A percentile compares a stretch with the other conserved stretches of the same genome.
phyloP scores from a whole-genome alignment of 1,139 yeast species.

The Kurtzmaniella quercitrusa region DNA sequence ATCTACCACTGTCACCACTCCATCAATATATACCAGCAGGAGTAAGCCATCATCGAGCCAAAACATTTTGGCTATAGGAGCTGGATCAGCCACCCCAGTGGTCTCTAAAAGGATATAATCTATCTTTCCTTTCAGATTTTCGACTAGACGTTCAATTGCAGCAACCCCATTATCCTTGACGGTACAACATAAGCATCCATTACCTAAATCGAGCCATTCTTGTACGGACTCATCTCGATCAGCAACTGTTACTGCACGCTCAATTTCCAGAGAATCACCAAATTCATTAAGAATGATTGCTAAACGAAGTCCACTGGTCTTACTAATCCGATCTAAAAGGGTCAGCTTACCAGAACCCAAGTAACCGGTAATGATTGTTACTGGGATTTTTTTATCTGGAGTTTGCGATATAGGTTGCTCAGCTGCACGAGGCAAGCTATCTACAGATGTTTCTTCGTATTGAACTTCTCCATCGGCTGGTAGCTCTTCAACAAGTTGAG shows the following conservation, averaged over 20 bases:
- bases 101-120: slow-evolving; percentile 92
- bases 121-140: slow-evolving; percentile 64
- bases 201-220: slow-evolving; percentile 95
- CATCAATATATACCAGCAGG: slow-evolving; percentile 84
- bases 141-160: slow-evolving; percentile 87
- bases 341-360: slow-evolving; percentile 95
- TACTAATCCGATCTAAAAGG: slow-evolving; percentile 67
- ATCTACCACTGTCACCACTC: slow-evolving; percentile 90
- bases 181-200: slow-evolving; percentile 95
- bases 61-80: slow-evolving; percentile 93
- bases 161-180: slow-evolving; percentile 92
- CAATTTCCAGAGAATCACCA: slow-evolving; percentile 87
- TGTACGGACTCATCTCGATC: slow-evolving; percentile 60
- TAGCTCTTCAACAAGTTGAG: slow-evolving; percentile 44
- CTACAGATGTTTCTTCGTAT: background rate
- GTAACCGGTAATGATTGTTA: slow-evolving; percentile 91
- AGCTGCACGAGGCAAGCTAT: background rate
- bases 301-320: slow-evolving; percentile 62
- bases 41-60: slow-evolving; percentile 92
- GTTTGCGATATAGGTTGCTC: background rate
- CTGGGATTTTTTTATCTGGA: slow-evolving; percentile 59
- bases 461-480: slow-evolving; percentile 9
- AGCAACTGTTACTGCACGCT: slow-evolving; percentile 75
- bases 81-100: slow-evolving; percentile 98
- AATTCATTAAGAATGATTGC: slow-evolving; percentile 92